These are phyloP conservation scores for Vicia faba DNA, from an alignment of 306 rosid species.

Conservation along the genomic window DNA sequence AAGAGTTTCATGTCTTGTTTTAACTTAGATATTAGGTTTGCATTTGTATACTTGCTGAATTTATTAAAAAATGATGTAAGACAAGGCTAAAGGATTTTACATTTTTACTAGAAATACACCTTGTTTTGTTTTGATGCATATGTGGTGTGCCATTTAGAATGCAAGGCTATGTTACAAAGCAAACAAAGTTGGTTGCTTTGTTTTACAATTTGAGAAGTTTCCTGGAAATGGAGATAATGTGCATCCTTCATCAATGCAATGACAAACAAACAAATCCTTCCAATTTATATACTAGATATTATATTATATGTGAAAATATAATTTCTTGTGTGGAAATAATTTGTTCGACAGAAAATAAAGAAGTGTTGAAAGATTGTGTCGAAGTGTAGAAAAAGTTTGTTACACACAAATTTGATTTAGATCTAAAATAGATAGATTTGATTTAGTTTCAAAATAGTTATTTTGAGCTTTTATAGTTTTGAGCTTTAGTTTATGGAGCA, in stretches of 20 bases:
- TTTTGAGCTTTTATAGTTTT: too few relatives aligned
- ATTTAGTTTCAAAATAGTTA: too few relatives aligned
- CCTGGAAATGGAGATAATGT: background rate
- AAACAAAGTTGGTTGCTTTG: background rate
- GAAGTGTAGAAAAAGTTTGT: too few relatives aligned
- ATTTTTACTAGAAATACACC: background rate
- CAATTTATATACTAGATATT: too few relatives aligned
- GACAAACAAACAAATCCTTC: background rate
- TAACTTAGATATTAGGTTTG: background rate
- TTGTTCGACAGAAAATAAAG: too few relatives aligned
- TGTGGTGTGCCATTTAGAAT: constrained; percentile 22
- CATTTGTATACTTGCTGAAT: background rate
- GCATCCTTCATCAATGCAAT: background rate
- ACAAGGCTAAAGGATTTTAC: constrained; percentile 21
- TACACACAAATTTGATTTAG: too few relatives aligned
- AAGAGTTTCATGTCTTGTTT: background rate
- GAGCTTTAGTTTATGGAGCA: too few relatives aligned
- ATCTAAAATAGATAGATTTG: too few relatives aligned
- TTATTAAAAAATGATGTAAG: background rate
- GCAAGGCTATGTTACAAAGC: background rate
- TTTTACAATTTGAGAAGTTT: background rate
- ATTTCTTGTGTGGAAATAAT: too few relatives aligned
- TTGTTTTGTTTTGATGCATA: background rate
- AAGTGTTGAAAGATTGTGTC: too few relatives aligned
- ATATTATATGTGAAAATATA: too few relatives aligned